Evolutionary conservation across 179 eudicot species (phyloP).

Genomic region (Actinidia arguta): DNA sequence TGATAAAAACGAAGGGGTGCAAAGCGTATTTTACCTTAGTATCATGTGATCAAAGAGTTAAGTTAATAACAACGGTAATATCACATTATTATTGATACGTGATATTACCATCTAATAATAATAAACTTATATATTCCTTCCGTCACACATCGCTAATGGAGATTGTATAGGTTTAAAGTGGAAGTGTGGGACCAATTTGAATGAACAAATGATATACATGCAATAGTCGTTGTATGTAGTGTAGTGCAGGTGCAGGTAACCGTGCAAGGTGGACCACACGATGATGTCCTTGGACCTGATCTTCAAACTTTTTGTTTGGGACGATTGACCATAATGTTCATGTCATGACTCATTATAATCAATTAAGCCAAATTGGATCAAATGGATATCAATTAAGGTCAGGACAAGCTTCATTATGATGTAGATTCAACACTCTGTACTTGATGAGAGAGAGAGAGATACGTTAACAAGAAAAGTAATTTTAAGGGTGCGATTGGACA

Average conservation of each 20-base stretch:
- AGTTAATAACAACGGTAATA: neutral
- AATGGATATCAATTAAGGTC: constrained; percentile 6
- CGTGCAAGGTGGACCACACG: constrained; percentile 29
- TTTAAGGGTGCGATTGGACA: neutral
- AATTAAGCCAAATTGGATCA: neutral
- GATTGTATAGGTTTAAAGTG: neutral
- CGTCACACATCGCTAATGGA: too few species aligned
- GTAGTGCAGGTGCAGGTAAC: constrained; percentile 15
- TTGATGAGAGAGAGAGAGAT: neutral
- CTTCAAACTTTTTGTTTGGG: constrained; percentile 20
- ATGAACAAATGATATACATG: neutral
- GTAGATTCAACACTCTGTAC: neutral
- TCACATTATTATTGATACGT: neutral
- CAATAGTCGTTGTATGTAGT: neutral
- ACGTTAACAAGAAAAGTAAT: neutral
- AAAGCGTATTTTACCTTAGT: neutral
- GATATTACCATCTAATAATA: too few species aligned
- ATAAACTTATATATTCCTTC: too few species aligned
- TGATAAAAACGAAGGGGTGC: neutral
- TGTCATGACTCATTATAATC: constrained; percentile 9
- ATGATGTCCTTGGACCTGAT: constrained; percentile 21
- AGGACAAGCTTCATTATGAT: neutral
- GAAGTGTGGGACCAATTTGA: neutral
- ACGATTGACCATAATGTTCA: constrained; percentile 8
- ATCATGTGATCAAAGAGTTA: neutral